Evolutionary conservation across 2,329 filamentous ascomycete species (phyloP), one percentile per base, ranked within the genome.

Genomic region (Colletotrichum shisoi): DNA sequence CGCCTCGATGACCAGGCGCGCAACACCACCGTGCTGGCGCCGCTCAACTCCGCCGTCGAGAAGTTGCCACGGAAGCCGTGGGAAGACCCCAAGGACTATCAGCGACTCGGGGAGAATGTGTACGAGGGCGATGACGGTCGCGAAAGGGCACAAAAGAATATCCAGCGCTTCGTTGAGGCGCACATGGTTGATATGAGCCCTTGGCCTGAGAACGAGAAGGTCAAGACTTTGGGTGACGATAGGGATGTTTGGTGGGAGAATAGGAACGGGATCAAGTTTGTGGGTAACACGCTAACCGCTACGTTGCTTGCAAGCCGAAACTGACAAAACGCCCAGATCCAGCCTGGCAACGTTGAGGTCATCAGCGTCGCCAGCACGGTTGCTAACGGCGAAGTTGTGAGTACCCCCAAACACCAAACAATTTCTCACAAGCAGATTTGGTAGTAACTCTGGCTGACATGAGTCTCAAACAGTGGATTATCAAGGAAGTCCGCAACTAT

Each of bases 1-100:
- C 90, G 91, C 0, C 85, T 98, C 15, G 86, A 91, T 72, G 85
- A 92, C 75, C 77, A 83, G 0, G 75, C 80, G 0, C 78, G 84
- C 65, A 94, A 94, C 76, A 91, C 91, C 17, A 97, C 93, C 2
- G 88, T 98, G 27, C 87, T 98, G 3, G 94, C 94, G 5, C 95
- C 95, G 0, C 81, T 91, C 61, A 98, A 99, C 82, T 88, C 86
- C 19, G 93, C 89, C 3, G 87, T 99, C 74, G 90, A 91, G 71
- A 81, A 79, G 0, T 81, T 98, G 27, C 91, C 93, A 0, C 84
- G 90, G 59, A 98, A 97, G 77, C 94, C 94, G 0, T 96, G 92
- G 92, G 92, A 91, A 73, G 82, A 94, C 70, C 87, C 91, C 0
- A 79, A 84, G 59, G 93, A 97, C 71, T 94, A 95, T 76, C 80